These are phyloP conservation scores for Naumovozyma castellii DNA, from an alignment of 805 yeast genomes.

Conservation along the genomic window DNA sequence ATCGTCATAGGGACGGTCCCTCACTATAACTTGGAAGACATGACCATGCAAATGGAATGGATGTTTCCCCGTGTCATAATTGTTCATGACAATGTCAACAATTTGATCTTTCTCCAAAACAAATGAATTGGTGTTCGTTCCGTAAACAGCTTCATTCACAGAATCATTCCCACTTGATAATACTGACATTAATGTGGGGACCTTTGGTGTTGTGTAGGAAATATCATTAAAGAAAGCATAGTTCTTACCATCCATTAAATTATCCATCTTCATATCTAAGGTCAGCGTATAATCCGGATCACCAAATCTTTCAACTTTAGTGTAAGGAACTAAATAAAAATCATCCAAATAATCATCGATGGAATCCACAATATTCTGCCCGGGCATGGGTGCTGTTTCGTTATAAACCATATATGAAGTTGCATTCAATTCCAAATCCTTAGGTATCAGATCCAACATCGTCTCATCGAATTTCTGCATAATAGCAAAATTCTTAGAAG, in stretches of 20 bases:
- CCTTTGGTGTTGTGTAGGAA: conserved; percentile 70
- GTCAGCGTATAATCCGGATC: conserved; percentile 62
- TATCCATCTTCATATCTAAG: conserved; percentile 75
- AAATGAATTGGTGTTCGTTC: conserved; percentile 67
- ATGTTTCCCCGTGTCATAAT: conserved; percentile 83
- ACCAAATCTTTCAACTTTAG: conserved; percentile 43
- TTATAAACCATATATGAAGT: conserved; percentile 67
- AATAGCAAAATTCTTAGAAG: conserved; percentile 67
- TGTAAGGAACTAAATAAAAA: conserved; percentile 58
- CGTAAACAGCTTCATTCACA: conserved; percentile 48
- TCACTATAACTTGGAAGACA: conserved; percentile 68
- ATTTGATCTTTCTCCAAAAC: conserved; percentile 49
- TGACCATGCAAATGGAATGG: conserved; percentile 96
- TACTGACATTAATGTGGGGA: conserved; percentile 78
- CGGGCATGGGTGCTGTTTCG: conserved; percentile 33
- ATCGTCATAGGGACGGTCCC: conserved; percentile 54
- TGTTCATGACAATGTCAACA: conserved; percentile 76
- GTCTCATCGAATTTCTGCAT: conserved; percentile 71
- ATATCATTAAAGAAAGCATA: conserved; percentile 94
- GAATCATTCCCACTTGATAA: conserved; percentile 58
- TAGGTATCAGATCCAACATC: conserved; percentile 73
- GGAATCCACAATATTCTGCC: conserved; percentile 37
- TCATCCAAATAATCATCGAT: conserved; percentile 60
- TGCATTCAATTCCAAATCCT: conserved; percentile 54
- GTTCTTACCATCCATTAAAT: conserved; percentile 76